Base-by-base conservation (phyloP, 169 alveolate species). In the Cyclospora cayetanensis region DNA sequence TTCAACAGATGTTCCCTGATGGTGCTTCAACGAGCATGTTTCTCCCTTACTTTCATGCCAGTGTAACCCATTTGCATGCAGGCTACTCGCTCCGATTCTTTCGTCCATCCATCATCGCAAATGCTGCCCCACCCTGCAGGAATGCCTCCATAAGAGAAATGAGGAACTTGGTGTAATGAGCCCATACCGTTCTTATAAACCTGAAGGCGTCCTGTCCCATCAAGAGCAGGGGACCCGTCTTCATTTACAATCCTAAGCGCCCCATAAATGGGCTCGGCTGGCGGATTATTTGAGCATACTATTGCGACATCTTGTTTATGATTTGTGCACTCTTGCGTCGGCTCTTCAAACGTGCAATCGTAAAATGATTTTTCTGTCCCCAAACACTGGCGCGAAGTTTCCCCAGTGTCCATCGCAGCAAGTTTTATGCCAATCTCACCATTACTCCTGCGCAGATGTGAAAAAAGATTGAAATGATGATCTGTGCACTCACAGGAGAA, bases 31-130 rank as follows among this genome's bases (percentile, higher is more conserved):
- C 7, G n/a, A 46, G 15, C 60, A 15, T 46, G 60, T 46, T 46
- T 15, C 7, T 25, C 29, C 43, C 79, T 20, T 5, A 7, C 95
- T 92, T 43, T 50, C 55, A 80, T 18, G 42, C 90, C 60, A 22
- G 94, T 74, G 90, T 95, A 96, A 42, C 98, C 98, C 95, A 96
- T 93, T 85, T 96, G 97, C 72, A 72, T 91, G 93, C 98, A 96
- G 39, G 97, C 98, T 35, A 96, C 96, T 46, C 90, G 92, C 70
- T 95, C 98, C 20, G 97, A 94, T 42, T 92, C 95, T 63, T 93
- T 94, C 72, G 92, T 91, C 98, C 98, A 96, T 20, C 93, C 94
- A 53, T 96, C 98, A 66, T 95, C 94, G 92, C 98, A 96, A 11
- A 96, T 94, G 53, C 97, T 95, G 18, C 97, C 97, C 88, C 94